These are phyloP conservation scores for Apostasia shenzhenica DNA, from an alignment of 106 monocot genomes.

Conservation along the genomic window DNA sequence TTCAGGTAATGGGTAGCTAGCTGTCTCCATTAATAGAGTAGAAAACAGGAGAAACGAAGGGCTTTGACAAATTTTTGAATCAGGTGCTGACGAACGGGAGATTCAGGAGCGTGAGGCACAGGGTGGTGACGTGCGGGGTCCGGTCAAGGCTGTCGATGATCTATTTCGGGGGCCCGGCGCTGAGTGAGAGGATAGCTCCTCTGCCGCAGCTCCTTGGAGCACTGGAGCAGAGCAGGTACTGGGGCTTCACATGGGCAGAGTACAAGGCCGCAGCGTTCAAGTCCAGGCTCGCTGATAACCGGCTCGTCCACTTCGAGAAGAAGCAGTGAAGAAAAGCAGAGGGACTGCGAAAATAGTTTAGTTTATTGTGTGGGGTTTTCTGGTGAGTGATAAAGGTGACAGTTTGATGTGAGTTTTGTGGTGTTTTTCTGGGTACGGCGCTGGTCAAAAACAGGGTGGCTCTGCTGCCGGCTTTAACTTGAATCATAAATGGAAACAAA, in stretches of 20 bases:
- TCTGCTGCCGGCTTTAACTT: background rate
- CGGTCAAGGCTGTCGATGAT: conserved; percentile 81
- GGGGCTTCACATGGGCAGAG: conserved; percentile 85
- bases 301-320: conserved; percentile 62
- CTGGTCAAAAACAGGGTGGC: conserved; percentile 1
- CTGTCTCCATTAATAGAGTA: background rate
- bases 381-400: background rate
- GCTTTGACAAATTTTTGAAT: background rate
- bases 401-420: background rate
- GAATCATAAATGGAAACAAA: conserved; percentile 1
- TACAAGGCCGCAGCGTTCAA: conserved; percentile 81
- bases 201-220: conserved; percentile 48
- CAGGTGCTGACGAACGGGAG: conserved; percentile 95
- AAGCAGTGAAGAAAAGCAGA: background rate
- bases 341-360: background rate
- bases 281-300: conserved; percentile 70
- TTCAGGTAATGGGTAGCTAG: conserved; percentile 39
- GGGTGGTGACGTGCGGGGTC: conserved; percentile 52
- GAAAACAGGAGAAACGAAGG: background rate
- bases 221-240: conserved; percentile 57
- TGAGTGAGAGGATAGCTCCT: conserved; percentile 39
- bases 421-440: background rate
- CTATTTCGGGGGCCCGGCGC: conserved; percentile 63
- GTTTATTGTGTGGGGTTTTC: background rate
- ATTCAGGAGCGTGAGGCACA: conserved; percentile 86